Base-by-base conservation (phyloP, 768 basidiomycete species). In the Floccularia luteovirens region DNA sequence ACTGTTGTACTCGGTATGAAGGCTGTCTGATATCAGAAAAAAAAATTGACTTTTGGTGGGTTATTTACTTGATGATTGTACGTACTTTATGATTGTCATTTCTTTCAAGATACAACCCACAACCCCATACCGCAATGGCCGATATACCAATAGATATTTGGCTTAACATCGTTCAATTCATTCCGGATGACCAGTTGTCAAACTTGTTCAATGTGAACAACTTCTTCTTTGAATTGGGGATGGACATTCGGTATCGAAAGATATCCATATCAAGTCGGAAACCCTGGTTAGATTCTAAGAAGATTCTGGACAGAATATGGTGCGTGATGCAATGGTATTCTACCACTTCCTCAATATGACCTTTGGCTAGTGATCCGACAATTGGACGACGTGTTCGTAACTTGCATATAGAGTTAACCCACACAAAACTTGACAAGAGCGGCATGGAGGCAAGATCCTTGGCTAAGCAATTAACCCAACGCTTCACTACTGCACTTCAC, bases 111-210 rank as follows among this genome's bases (percentile, higher is more conserved):
- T 8, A 30, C 8, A 30, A 30, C 14, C 16, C 3, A 10, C 14
- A 19, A 38, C 36, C 12, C 6, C 8, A 10, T 20, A n/a, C 22
- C 11, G 11, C 30, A 23, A 54, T 47, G 49, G 24, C 41, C 31
- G 46, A 46, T n/a, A 23, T 65, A 14, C 64, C 65, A 3, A 39
- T 48, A 2, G 64, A 67, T 32, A 37, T 67, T 10, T 63, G 57
- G 61, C 49, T 61, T 23, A 46, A 56, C 7, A 51, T 64, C 31
- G 42, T 55, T 2, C 38, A 51, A 12, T 61, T 57, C 28, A 38
- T 64, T 7, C 54, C 57, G 5, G 45, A 60, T 3, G 51, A 55
- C 23, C 47, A 54, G 1, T 44, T 65, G 5, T 31, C 25, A 7
- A 37, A 38, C 1, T 36, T 64, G 32, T 31, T 60, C 8, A 54